phyloP scores from a whole-genome alignment of 345 rosid species.

The Mercurialis annua region DNA sequence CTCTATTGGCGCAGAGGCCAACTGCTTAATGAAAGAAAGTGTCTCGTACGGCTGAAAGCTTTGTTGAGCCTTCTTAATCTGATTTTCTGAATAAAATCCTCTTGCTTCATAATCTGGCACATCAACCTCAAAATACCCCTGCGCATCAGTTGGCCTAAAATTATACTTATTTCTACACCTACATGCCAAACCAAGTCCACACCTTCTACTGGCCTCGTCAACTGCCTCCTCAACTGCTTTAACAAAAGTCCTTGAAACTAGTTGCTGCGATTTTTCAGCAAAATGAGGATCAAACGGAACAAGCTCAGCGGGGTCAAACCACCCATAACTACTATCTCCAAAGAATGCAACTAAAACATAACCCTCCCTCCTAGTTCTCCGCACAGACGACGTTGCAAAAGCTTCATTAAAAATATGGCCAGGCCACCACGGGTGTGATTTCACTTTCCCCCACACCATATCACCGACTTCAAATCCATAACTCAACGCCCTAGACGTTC shows the following conservation, averaged over 20 bases:
- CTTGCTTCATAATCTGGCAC: conserved; percentile 81
- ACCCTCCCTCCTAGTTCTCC: conserved; percentile 76
- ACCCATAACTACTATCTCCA: conserved; percentile 98
- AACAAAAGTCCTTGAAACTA: conserved; percentile 57
- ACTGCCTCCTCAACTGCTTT: conserved; percentile 94
- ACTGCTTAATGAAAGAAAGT: conserved; percentile 55
- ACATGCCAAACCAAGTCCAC: conserved; percentile 79
- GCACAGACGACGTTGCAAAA: conserved; percentile 75
- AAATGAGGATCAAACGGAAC: conserved; percentile 67
- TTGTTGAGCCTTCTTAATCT: conserved; percentile 72
- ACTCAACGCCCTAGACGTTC: conserved; percentile 66
- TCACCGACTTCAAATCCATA: conserved; percentile 90
- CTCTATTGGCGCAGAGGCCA: conserved; percentile 57
- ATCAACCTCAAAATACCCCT: conserved; percentile 80
- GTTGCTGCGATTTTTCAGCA: conserved; percentile 69
- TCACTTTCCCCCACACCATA: conserved; percentile 99
- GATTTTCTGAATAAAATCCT: conserved; percentile 61
- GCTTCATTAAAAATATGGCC: conserved; percentile 94
- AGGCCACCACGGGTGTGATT: conserved; percentile 99
- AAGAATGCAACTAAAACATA: conserved; percentile 92
- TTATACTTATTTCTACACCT: conserved; percentile 75
- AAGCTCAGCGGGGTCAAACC: conserved; percentile 99
- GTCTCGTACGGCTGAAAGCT: conserved; percentile 53
- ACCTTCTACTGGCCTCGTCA: conserved; percentile 79
- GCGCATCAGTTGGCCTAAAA: conserved; percentile 58